Base-by-base conservation (phyloP, 1,139 yeast species). In the Kluyveromyces sp. region DNA sequence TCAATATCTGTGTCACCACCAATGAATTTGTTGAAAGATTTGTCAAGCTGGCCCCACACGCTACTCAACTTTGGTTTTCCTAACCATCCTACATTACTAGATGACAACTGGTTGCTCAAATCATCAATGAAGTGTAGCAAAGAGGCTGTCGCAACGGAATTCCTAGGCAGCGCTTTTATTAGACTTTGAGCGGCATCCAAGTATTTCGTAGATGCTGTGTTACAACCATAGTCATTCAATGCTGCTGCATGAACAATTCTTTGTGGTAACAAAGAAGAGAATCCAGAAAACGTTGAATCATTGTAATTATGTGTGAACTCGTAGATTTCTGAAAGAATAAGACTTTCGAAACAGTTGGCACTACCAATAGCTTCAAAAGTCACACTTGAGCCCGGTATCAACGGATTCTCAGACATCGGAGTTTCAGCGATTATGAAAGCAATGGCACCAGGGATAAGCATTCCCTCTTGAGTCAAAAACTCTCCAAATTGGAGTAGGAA, bases 1-100 rank as follows among this genome's bases (percentile, higher is more conserved):
- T 80, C 89, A 3, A 38, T 32, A 43, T 86, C 96, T 11, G 59
- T 63, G 43, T 85, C 95, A 12, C 97, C 98, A 3, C 95, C 86
- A 50, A 92, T 92, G 60, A 89, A 86, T 61, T 87, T 87, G 56
- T 77, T 78, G 57, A 81, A 77, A n/a, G 81, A 75, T 55, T 77
- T 78, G 60, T 87, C 95, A 49, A 88, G 69, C 42, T 83, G 88
- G 7, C 89, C 92, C 94, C 94, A 84, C 47, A 88, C 81, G 57
- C 78, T 83, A 55, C 88, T 95, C 47, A 88, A 69, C 54, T 83
- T 84, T 12, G 94, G 94, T 57, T 80, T 80, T 32, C 83, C 72
- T 33, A 83, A 72, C 68, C 67, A 63, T 2, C 66, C 55, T 20
- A 54, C 54, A 40, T 49, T 53, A 1, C 58, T 46, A 7, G 52